Conservation (phyloP, 2,329 filamentous ascomycete genomes). For the Nemania sp. region DNA sequence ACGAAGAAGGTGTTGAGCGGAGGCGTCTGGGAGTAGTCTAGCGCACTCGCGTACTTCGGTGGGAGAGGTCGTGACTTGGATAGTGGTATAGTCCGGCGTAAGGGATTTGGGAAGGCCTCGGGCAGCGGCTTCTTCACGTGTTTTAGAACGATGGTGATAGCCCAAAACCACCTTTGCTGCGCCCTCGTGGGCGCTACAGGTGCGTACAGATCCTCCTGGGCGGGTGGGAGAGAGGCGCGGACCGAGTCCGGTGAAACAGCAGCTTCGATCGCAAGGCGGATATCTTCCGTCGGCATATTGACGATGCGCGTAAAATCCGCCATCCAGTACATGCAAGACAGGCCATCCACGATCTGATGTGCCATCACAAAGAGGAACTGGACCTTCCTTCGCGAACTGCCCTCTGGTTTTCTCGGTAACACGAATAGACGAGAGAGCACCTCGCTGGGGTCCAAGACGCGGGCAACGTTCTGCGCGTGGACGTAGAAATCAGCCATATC, state of each 20-base stretch:
- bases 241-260: constrained; percentile 19
- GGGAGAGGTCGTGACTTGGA: constrained; percentile 7
- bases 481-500: constrained; percentile 24
- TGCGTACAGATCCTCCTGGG: constrained; percentile 33
- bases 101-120: constrained; percentile 30
- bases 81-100: constrained; percentile 22
- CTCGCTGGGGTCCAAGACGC: constrained; percentile 26
- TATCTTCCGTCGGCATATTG: constrained; percentile 21
- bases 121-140: constrained; percentile 31
- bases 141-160: constrained; percentile 30
- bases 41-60: constrained; percentile 19
- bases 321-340: constrained; percentile 28
- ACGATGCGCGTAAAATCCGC: constrained; percentile 28
- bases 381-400: constrained; percentile 9
- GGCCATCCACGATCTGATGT: constrained; percentile 33
- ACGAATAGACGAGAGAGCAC: constrained; percentile 28
- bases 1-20: constrained; percentile 30
- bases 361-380: constrained; percentile 30
- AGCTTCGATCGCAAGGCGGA: constrained; percentile 19
- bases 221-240: constrained; percentile 25
- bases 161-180: constrained; percentile 33
- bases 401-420: constrained; percentile 11
- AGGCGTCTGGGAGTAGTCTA: constrained; percentile 31
- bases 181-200: constrained; percentile 26
- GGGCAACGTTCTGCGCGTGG: constrained; percentile 30